Percentiles rank a stretch among this genome's conserved stretches.
phyloP scores from a whole-genome alignment of 768 basidiomycete species.

The Cystofilobasidium capitatum region DNA sequence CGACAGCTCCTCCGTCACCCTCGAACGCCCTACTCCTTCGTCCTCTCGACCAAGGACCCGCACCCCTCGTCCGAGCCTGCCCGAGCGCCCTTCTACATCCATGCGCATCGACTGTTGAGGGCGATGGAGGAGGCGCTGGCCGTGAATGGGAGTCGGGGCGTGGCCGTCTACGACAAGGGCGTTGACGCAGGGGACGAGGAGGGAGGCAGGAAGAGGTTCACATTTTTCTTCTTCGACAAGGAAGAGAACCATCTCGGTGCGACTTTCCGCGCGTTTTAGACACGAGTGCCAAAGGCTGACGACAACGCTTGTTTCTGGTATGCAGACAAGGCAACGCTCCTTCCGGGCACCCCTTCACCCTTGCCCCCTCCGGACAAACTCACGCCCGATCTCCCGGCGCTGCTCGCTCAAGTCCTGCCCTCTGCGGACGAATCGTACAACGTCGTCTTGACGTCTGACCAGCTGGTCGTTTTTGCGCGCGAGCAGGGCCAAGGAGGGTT shows the following conservation, averaged over 20 bases:
- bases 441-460: neutral
- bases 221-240: neutral
- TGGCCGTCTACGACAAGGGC: neutral
- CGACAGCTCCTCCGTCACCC: neutral
- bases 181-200: neutral
- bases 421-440: slow-evolving; percentile 1
- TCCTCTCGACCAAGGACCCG: slow-evolving; percentile 8
- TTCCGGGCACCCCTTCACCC: neutral
- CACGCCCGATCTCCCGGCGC: neutral
- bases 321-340: neutral
- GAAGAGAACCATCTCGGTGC: neutral
- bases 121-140: neutral
- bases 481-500: neutral
- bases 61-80: slow-evolving; percentile 4
- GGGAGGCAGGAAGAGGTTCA: neutral
- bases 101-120: neutral
- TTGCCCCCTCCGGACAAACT: neutral
- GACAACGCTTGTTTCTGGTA: neutral
- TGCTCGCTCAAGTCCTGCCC: neutral
- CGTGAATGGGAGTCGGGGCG: neutral
- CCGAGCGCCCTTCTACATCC: slow-evolving; percentile 12
- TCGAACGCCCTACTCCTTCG: slow-evolving; percentile 1
- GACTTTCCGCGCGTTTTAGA: neutral
- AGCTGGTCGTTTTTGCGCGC: neutral
- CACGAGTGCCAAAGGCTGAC: neutral